Conservation (phyloP, 306 rosid genomes). For the Trifolium dubium region DNA sequence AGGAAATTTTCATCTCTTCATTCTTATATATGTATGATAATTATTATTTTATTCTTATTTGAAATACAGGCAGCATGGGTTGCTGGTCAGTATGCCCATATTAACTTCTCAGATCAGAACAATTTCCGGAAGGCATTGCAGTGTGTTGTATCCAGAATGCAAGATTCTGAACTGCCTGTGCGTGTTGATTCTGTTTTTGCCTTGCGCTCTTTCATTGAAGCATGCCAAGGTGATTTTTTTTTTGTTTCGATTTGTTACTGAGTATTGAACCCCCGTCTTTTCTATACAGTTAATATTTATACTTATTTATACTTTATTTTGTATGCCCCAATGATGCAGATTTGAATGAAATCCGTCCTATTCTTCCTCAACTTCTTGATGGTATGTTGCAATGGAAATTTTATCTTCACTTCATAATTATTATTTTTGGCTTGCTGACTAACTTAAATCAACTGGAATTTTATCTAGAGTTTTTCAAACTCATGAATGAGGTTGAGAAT, state of each 20-base stretch:
- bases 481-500: slow-evolving; percentile 98
- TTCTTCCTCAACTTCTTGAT: slow-evolving; percentile 95
- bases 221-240: slow-evolving; percentile 73
- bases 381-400: slow-evolving; percentile 54
- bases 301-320: background rate
- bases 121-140: slow-evolving; percentile 86
- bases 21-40: background rate
- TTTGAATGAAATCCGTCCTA: slow-evolving; percentile 92
- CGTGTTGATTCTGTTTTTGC: slow-evolving; percentile 99
- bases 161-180: slow-evolving; percentile 93
- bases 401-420: slow-evolving; percentile 13
- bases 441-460: slow-evolving; percentile 13
- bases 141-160: slow-evolving; percentile 91
- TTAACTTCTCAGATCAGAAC: slow-evolving; percentile 81
- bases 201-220: slow-evolving; percentile 92
- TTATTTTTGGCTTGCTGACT: slow-evolving; percentile 37
- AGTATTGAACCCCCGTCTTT: background rate
- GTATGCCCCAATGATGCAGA: slow-evolving; percentile 56
- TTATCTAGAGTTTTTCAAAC: slow-evolving; percentile 85
- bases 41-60: background rate
- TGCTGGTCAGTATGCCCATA: slow-evolving; percentile 95
- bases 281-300: background rate
- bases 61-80: slow-evolving; percentile 92
- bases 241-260: background rate
- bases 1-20: background rate